These are phyloP conservation scores for Pezicula rhizophila DNA, from an alignment of 2,329 filamentous ascomycete genomes.

Conservation along the genomic window DNA sequence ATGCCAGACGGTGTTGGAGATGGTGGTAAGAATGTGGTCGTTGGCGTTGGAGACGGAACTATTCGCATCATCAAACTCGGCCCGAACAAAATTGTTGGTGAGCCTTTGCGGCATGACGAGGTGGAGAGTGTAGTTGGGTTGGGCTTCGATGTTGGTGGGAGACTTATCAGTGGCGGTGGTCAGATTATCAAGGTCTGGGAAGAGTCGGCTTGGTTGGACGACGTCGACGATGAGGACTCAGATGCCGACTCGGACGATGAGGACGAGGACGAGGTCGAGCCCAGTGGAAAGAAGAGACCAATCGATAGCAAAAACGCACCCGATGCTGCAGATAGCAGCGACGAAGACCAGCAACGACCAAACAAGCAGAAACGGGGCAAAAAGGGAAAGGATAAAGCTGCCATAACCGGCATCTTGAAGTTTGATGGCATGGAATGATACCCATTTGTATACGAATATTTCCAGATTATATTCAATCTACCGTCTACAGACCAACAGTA, in stretches of 20 bases:
- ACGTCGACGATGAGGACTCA: conserved; percentile 34
- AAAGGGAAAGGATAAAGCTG: conserved; percentile 21
- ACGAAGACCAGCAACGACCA: conserved; percentile 16
- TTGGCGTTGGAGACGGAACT: conserved; percentile 75
- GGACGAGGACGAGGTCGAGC: conserved; percentile 42
- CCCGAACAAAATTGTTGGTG: conserved; percentile 62
- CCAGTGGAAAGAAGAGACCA: conserved; percentile 25
- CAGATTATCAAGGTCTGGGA: conserved; percentile 85
- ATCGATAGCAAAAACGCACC: conserved; percentile 16
- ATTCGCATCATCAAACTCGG: conserved; percentile 73
- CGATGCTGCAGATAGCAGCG: conserved; percentile 18
- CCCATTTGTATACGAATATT: neutral
- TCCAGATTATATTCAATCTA: too few relatives aligned
- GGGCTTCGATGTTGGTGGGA: conserved; percentile 76
- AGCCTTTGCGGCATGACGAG: conserved; percentile 67
- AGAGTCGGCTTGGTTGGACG: conserved; percentile 54
- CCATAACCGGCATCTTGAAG: conserved; percentile 25
- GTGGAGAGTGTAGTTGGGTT: conserved; percentile 78
- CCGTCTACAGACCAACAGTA: too few relatives aligned
- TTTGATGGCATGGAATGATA: conserved; percentile 25
- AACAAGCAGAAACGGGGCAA: conserved; percentile 26
- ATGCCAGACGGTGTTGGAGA: conserved; percentile 65
- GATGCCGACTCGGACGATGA: conserved; percentile 41
- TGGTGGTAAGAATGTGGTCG: conserved; percentile 67
- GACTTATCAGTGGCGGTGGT: conserved; percentile 87